These are phyloP conservation scores for Puccinia polysora DNA, from an alignment of 1,284 basidiomycete species.

Conservation along the genomic window DNA sequence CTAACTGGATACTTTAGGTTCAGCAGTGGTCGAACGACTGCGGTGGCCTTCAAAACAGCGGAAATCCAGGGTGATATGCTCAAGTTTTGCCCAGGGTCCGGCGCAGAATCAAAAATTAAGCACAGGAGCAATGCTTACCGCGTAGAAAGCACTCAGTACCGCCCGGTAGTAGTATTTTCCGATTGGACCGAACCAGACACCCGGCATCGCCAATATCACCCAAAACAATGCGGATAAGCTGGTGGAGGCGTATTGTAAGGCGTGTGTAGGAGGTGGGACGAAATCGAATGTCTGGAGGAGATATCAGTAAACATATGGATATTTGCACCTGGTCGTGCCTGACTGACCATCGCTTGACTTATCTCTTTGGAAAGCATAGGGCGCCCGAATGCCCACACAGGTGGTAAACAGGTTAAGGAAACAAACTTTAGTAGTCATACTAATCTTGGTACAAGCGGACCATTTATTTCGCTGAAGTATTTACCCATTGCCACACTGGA, in stretches of 20 bases:
- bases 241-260: constrained; percentile 38
- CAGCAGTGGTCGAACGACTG: constrained; percentile 36
- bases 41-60: constrained; percentile 30
- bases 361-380: constrained; percentile 18
- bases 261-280: constrained; percentile 34
- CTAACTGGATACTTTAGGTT: constrained; percentile 31
- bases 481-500: constrained; percentile 38
- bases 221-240: constrained; percentile 39
- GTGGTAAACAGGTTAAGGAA: background rate
- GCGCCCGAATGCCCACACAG: too few relatives aligned
- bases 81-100: too few relatives aligned
- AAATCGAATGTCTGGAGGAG: constrained; percentile 37
- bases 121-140: constrained; percentile 9
- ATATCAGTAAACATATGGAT: background rate
- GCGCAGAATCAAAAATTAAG: background rate
- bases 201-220: constrained; percentile 36
- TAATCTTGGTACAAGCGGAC: background rate
- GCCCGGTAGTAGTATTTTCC: constrained; percentile 44
- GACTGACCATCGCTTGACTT: constrained; percentile 38
- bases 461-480: background rate
- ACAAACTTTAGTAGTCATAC: background rate
- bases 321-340: background rate
- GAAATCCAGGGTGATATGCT: background rate
- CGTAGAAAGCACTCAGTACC: constrained; percentile 41
- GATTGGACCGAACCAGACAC: constrained; percentile 43